Conservation (phyloP, 192 early-diverging fungal species). For the Backusella tuberculispora region DNA sequence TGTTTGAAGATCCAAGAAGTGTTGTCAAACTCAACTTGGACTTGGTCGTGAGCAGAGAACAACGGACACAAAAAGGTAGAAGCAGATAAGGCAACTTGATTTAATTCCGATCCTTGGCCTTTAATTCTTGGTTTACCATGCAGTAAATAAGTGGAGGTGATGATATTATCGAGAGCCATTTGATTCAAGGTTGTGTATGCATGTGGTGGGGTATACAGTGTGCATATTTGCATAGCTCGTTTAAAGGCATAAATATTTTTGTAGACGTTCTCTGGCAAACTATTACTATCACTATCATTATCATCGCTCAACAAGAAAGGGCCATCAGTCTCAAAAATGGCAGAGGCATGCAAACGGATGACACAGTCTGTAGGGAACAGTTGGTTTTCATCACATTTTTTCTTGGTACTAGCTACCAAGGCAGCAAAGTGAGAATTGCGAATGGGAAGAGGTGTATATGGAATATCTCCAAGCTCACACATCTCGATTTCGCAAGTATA, state of each 20-base stretch:
- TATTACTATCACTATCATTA: not conserved
- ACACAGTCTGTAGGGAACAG: not conserved
- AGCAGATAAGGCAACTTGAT: not conserved
- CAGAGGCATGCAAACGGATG: not conserved
- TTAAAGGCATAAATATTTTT: conserved; percentile 11
- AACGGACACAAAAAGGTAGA: conserved; percentile 19
- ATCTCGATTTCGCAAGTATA: conserved; percentile 1
- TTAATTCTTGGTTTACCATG: conserved; percentile 19
- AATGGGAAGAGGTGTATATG: not conserved
- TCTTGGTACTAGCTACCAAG: conserved; percentile 1
- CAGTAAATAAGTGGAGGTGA: conserved; percentile 14
- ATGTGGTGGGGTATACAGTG: conserved; percentile 17
- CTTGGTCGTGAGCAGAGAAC: conserved; percentile 8
- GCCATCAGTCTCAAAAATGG: not conserved
- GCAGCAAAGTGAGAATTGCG: not conserved
- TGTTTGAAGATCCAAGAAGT: conserved; percentile 18
- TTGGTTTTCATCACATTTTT: not conserved
- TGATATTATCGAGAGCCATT: conserved; percentile 18
- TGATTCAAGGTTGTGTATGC: not conserved
- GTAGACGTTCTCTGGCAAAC: not conserved
- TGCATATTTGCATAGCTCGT: conserved; percentile 12
- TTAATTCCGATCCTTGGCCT: conserved; percentile 14
- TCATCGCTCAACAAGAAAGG: not conserved
- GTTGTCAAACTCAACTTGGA: conserved; percentile 16
- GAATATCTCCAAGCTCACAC: not conserved